These are phyloP conservation scores for Dipodascus albidus DNA, from an alignment of 805 yeast species.

Conservation along the genomic window DNA sequence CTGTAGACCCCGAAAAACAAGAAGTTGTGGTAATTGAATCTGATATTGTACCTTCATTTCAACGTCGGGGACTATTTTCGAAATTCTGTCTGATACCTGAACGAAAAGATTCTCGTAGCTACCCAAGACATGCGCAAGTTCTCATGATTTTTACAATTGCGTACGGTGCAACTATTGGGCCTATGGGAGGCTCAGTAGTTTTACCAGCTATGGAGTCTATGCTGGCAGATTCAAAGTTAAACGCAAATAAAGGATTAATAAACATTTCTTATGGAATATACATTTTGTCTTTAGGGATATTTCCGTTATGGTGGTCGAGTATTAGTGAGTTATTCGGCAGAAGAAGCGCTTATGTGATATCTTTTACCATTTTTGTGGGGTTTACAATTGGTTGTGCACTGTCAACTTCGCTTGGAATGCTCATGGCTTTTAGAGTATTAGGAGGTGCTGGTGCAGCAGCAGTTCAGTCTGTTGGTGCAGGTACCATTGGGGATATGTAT, in stretches of 20 bases:
- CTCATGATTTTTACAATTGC: slow-evolving; percentile 57
- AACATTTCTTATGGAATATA: slow-evolving; percentile 76
- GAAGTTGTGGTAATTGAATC: too few relatives aligned
- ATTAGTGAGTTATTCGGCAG: slow-evolving; percentile 68
- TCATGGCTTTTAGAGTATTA: slow-evolving; percentile 58
- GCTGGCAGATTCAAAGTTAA: slow-evolving; percentile 41
- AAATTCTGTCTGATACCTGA: slow-evolving; percentile 48
- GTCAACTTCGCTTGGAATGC: slow-evolving; percentile 45
- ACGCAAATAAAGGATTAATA: slow-evolving; percentile 34
- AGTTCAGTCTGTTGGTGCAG: slow-evolving; percentile 86
- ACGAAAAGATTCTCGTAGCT: slow-evolving; percentile 57
- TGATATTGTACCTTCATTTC: slow-evolving; percentile 24
- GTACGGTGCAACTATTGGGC: slow-evolving; percentile 66
- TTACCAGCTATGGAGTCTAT: slow-evolving; percentile 66
- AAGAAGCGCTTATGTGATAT: slow-evolving; percentile 56
- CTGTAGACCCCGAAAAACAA: background rate
- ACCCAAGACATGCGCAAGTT: slow-evolving; percentile 39
- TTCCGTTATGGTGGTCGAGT: slow-evolving; percentile 86
- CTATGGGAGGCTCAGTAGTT: slow-evolving; percentile 80
- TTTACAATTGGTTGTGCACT: slow-evolving; percentile 67
- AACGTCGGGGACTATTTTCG: slow-evolving; percentile 52
- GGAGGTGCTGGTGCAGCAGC: slow-evolving; percentile 77
- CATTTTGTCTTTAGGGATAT: slow-evolving; percentile 58
- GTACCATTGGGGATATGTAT: slow-evolving; percentile 68
- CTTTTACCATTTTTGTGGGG: slow-evolving; percentile 50